Conservation (phyloP, 345 rosid species). For the Gossypium mustelinum region DNA sequence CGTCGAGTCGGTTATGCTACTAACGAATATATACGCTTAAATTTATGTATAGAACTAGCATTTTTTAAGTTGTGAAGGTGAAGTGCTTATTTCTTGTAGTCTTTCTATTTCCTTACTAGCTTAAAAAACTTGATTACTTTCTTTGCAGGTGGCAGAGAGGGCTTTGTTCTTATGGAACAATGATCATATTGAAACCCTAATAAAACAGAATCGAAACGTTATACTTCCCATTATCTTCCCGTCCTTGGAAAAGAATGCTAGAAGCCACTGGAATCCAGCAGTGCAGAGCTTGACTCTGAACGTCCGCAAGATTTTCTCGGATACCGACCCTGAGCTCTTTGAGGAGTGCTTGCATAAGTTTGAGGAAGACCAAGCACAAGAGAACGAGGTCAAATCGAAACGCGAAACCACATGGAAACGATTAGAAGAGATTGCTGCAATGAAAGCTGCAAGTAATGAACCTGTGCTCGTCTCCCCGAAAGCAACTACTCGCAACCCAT, state of each 20-base stretch:
- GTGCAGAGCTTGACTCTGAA: slow-evolving; percentile 76
- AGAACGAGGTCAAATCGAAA: slow-evolving; percentile 39
- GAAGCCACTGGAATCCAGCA: slow-evolving; percentile 80
- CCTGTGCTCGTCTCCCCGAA: slow-evolving; percentile 45
- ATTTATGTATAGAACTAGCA: neutral
- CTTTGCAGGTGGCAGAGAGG: slow-evolving; percentile 73
- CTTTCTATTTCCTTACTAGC: neutral
- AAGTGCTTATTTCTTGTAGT: neutral
- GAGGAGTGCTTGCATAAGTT: slow-evolving; percentile 63
- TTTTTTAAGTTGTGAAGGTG: neutral
- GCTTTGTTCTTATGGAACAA: slow-evolving; percentile 90
- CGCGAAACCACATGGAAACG: slow-evolving; percentile 67
- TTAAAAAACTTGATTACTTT: neutral
- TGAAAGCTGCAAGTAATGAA: slow-evolving; percentile 46
- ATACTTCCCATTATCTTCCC: slow-evolving; percentile 79
- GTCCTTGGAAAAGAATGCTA: slow-evolving; percentile 62
- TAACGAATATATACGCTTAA: neutral
- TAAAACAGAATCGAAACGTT: slow-evolving; percentile 61
- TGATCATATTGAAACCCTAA: slow-evolving; percentile 74
- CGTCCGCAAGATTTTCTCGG: slow-evolving; percentile 72
- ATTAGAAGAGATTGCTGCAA: slow-evolving; percentile 64
- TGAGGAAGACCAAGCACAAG: slow-evolving; percentile 60
- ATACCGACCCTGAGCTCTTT: slow-evolving; percentile 63
- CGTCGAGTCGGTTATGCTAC: neutral
- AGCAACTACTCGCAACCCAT: slow-evolving; percentile 21